phyloP scores from a whole-genome alignment of 164 flowering plant genomes.

The Malania oleifera region DNA sequence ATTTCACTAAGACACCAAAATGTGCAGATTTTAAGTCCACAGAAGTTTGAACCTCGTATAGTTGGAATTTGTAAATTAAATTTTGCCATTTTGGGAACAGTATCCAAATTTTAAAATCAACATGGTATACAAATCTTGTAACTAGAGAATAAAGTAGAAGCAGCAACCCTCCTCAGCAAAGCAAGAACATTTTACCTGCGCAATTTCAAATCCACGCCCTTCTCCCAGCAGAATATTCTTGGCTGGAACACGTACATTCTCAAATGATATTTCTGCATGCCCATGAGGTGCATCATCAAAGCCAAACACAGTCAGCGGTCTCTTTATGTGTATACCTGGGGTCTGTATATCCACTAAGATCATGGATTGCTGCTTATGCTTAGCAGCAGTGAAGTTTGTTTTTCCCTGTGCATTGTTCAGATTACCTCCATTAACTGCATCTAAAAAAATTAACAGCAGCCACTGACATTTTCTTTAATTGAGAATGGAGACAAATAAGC shows the following conservation, averaged over 20 bases:
- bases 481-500: background rate
- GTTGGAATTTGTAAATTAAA: too few species aligned
- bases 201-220: constrained; percentile 99
- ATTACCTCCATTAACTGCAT: background rate
- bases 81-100: too few species aligned
- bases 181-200: constrained; percentile 53
- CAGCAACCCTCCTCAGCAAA: background rate
- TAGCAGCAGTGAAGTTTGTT: constrained; percentile 72
- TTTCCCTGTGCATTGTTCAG: constrained; percentile 64
- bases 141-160: background rate
- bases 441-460: background rate
- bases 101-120: background rate
- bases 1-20: too few species aligned
- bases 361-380: constrained; percentile 96
- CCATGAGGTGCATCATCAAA: constrained; percentile 99
- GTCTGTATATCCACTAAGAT: constrained; percentile 78
- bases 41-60: too few species aligned
- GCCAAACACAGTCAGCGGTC: constrained; percentile 87
- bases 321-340: constrained; percentile 68
- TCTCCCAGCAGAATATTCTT: constrained; percentile 86
- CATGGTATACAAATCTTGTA: too few species aligned
- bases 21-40: too few species aligned
- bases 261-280: constrained; percentile 84
- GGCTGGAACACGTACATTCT: constrained; percentile 77
- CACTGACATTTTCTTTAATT: background rate